A percentile compares a stretch with the other conserved stretches of the same genome.
Conservation (phyloP, 2,329 filamentous ascomycete species). For the Endocalyx cinctus region DNA sequence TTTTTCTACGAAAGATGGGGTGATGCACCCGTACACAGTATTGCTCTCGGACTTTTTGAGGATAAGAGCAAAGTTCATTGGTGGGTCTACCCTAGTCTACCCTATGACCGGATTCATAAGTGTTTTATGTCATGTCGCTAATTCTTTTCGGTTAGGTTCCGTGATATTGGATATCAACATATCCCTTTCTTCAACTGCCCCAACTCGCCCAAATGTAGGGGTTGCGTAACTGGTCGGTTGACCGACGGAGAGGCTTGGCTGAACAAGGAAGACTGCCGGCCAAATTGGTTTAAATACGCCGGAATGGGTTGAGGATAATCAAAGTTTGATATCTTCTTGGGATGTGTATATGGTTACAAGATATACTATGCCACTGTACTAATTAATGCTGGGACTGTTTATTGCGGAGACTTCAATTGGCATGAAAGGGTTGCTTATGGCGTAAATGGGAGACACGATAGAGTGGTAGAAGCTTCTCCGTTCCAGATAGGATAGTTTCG, state of each 20-base stretch:
- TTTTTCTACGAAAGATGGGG: slow-evolving; percentile 99
- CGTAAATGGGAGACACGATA: too few relatives aligned
- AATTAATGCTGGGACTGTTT: too few relatives aligned
- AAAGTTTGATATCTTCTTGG: too few relatives aligned
- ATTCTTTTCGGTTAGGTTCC: slow-evolving; percentile 66
- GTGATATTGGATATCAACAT: slow-evolving; percentile 97
- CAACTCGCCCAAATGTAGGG: slow-evolving; percentile 88
- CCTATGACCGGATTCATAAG: too few relatives aligned
- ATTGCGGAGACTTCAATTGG: too few relatives aligned
- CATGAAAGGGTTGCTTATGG: too few relatives aligned
- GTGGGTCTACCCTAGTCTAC: slow-evolving; percentile 44
- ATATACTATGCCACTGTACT: slow-evolving; percentile 19
- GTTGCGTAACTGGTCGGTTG: slow-evolving; percentile 80
- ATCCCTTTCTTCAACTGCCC: slow-evolving; percentile 99
- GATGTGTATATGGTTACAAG: too few relatives aligned
- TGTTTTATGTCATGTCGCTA: too few relatives aligned
- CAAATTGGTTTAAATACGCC: slow-evolving; percentile 95
- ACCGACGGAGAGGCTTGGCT: slow-evolving; percentile 85
- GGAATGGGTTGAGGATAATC: slow-evolving; percentile 60
- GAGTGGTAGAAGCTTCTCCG: too few relatives aligned
- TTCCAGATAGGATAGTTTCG: too few relatives aligned
- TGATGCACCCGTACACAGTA: slow-evolving; percentile 93
- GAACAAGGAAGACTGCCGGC: slow-evolving; percentile 86
- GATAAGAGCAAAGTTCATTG: slow-evolving; percentile 89
- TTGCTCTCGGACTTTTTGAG: slow-evolving; percentile 87